Evolutionary conservation across 306 rosid species (phyloP).

Genomic region (Styphnolobium japonicum): DNA sequence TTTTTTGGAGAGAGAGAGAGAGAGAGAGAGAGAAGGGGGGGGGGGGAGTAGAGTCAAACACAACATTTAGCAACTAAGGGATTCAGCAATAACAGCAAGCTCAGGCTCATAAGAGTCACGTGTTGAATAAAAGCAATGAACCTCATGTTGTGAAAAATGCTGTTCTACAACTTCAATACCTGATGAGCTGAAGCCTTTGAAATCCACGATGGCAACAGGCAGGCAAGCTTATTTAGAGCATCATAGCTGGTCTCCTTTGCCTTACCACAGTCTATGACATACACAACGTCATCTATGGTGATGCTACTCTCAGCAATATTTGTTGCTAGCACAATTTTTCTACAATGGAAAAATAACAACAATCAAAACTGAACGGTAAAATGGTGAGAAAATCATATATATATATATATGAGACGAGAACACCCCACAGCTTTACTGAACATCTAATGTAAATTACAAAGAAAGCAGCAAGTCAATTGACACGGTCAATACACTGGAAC

Average conservation of each 20-base stretch:
- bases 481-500: background rate
- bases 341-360: conserved; percentile 39
- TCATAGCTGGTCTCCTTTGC: conserved; percentile 99
- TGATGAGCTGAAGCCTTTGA: conserved; percentile 98
- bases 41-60: background rate
- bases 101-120: background rate
- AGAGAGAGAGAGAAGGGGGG: background rate
- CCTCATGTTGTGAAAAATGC: background rate
- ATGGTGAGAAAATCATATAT: conserved; percentile 3
- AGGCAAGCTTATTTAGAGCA: conserved; percentile 92
- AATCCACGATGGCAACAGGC: conserved; percentile 93
- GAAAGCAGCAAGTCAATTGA: background rate
- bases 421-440: background rate
- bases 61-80: conserved; percentile 1
- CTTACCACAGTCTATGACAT: conserved; percentile 95
- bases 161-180: conserved; percentile 47
- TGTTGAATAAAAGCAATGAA: conserved; percentile 18
- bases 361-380: conserved; percentile 22
- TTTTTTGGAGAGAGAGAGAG: background rate
- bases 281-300: conserved; percentile 93
- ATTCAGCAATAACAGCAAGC: conserved; percentile 12
- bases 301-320: conserved; percentile 99
- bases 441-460: conserved; percentile 3
- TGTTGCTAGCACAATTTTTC: conserved; percentile 95
- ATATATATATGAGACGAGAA: background rate